phyloP scores from a whole-genome alignment of 2,329 filamentous ascomycete genomes.

The Stachybotrys echinatus region DNA sequence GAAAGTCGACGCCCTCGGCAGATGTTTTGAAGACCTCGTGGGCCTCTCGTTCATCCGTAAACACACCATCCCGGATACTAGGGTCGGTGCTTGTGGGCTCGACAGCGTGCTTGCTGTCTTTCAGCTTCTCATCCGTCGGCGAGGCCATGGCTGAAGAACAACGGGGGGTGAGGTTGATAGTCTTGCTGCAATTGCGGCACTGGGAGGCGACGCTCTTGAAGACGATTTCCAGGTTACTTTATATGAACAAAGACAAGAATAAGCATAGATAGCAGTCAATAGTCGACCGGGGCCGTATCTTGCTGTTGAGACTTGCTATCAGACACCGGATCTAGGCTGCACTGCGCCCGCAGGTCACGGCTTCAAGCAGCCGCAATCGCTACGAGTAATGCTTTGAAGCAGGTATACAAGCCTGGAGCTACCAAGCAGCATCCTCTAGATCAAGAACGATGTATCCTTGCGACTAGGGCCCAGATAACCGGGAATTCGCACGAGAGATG shows the following conservation, averaged over 20 bases:
- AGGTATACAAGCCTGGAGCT: no score
- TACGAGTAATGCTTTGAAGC: no score
- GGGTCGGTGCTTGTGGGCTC: background rate
- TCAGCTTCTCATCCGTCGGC: background rate
- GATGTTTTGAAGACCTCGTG: conserved; percentile 19
- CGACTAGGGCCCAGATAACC: background rate
- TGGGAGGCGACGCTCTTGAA: no score
- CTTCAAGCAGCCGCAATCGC: no score
- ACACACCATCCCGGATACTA: background rate
- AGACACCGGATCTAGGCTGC: no score
- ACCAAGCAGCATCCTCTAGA: no score
- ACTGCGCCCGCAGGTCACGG: no score
- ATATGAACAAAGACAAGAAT: background rate
- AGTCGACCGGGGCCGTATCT: background rate
- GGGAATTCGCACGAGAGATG: background rate
- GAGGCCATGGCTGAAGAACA: background rate
- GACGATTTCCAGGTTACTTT: no score
- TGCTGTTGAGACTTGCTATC: background rate
- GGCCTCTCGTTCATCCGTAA: background rate
- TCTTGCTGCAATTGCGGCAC: background rate
- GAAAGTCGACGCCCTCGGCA: conserved; percentile 19
- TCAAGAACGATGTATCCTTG: no score
- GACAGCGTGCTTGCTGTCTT: background rate
- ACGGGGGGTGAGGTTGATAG: background rate
- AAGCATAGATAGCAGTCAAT: background rate